phyloP scores from a whole-genome alignment of 768 basidiomycete species.

The Albatrellus ellisii region DNA sequence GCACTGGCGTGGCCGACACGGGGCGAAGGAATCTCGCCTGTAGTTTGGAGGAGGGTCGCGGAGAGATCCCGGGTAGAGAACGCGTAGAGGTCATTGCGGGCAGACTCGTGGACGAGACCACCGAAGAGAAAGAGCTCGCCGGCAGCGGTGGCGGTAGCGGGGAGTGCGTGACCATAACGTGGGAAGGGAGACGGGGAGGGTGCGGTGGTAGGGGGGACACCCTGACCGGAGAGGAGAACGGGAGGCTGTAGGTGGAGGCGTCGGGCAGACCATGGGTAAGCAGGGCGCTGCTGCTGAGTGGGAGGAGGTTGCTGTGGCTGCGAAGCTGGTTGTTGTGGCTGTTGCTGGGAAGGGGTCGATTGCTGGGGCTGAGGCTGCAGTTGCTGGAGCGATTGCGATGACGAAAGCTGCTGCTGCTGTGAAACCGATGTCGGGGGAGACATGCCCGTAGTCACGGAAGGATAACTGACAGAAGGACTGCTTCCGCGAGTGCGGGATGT shows the following conservation, averaged over 20 bases:
- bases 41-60: slow-evolving; percentile 74
- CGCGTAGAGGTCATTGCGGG: slow-evolving; percentile 89
- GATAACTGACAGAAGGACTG: no score
- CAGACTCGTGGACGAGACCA: slow-evolving; percentile 83
- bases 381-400: no score
- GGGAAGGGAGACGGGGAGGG: slow-evolving; percentile 88
- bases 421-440: no score
- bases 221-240: slow-evolving; percentile 47
- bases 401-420: no score
- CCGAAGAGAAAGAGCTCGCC: slow-evolving; percentile 97
- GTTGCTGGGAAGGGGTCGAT: slow-evolving; percentile 14
- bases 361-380: no score
- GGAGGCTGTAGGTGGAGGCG: slow-evolving; percentile 62
- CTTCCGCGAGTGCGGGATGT: neutral
- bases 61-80: slow-evolving; percentile 71
- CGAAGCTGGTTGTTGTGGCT: slow-evolving; percentile 18
- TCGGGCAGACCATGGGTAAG: slow-evolving; percentile 77
- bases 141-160: slow-evolving; percentile 55
- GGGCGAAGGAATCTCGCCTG: slow-evolving; percentile 77
- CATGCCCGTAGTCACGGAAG: no score
- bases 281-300: slow-evolving; percentile 34
- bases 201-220: slow-evolving; percentile 44
- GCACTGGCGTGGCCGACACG: slow-evolving; percentile 97
- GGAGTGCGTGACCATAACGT: slow-evolving; percentile 90
- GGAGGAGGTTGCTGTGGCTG: slow-evolving; percentile 20